Evolutionary conservation across 441 rosid species (phyloP).

Genomic region (Pelargonium australe): DNA sequence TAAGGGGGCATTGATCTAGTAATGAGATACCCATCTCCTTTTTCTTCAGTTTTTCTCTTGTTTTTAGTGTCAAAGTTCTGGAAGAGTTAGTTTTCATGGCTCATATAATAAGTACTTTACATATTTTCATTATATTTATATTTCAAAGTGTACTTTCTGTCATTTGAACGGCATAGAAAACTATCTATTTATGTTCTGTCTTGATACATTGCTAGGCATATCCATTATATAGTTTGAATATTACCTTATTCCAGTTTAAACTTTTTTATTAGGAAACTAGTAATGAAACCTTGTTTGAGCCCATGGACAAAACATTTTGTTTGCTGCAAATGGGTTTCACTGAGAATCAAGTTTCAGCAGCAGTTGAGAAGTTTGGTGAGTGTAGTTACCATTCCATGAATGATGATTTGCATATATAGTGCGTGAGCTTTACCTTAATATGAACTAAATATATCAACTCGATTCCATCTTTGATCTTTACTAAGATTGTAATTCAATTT

Average conservation of each 20-base stretch:
- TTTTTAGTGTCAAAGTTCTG: background rate
- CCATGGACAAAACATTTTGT: slow-evolving; percentile 74
- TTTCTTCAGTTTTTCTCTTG: too few species aligned
- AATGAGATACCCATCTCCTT: too few species aligned
- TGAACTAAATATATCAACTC: background rate
- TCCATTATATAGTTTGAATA: background rate
- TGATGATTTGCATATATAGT: background rate
- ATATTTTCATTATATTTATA: background rate
- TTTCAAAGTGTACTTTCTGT: background rate
- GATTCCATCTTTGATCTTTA: background rate
- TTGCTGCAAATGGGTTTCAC: slow-evolving; percentile 95
- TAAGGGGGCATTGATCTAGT: too few species aligned
- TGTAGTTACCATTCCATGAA: slow-evolving; percentile 10
- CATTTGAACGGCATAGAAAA: background rate
- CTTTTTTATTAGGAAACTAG: slow-evolving; percentile 41
- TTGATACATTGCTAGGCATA: background rate
- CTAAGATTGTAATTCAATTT: background rate
- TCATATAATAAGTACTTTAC: background rate
- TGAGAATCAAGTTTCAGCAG: slow-evolving; percentile 72
- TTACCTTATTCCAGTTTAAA: slow-evolving; percentile 19
- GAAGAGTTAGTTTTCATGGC: background rate
- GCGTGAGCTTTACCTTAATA: background rate
- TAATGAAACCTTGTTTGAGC: slow-evolving; percentile 62
- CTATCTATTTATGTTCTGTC: background rate
- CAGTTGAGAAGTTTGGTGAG: slow-evolving; percentile 78